Percentiles rank a stretch among this genome's conserved stretches.
Evolutionary conservation across 108 stramenopile genomes (phyloP).

Genomic region (Skeletonema potamos): DNA sequence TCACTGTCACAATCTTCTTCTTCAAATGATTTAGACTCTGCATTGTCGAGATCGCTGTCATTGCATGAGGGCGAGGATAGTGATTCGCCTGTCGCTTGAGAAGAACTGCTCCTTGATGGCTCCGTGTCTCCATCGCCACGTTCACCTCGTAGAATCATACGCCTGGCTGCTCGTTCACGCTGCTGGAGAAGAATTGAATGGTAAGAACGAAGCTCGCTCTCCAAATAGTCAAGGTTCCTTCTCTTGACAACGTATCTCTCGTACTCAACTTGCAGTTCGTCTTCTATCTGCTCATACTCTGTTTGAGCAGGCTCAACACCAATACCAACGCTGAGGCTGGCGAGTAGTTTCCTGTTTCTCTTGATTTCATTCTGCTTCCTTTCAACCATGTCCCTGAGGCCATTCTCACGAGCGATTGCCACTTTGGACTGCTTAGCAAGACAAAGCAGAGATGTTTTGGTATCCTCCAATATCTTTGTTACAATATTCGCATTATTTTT

Average conservation of each 20-base stretch:
- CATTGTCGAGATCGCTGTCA: constrained; percentile 1
- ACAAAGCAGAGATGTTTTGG: constrained; percentile 14
- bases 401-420: constrained; percentile 26
- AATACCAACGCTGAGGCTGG: constrained; percentile 30
- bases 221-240: constrained; percentile 80
- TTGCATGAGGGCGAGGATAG: constrained; percentile 25
- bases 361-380: constrained; percentile 44
- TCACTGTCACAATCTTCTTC: constrained; percentile 11
- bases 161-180: constrained; percentile 61
- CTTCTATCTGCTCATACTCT: constrained; percentile 86
- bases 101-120: constrained; percentile 9
- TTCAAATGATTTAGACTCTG: constrained; percentile 19
- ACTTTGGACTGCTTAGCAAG: constrained; percentile 34
- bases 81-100: no score
- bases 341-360: constrained; percentile 34
- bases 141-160: constrained; percentile 22
- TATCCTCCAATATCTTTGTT: constrained; percentile 17
- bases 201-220: constrained; percentile 63
- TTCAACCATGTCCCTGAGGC: constrained; percentile 32
- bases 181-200: constrained; percentile 41
- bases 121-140: not conserved
- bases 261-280: constrained; percentile 79
- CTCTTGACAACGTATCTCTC: constrained; percentile 63
- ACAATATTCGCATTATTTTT: constrained; percentile 11
- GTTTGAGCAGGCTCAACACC: constrained; percentile 72